Evolutionary conservation across 2,329 filamentous ascomycete species (phyloP).

Genomic region (Ceratocystis albifundus): DNA sequence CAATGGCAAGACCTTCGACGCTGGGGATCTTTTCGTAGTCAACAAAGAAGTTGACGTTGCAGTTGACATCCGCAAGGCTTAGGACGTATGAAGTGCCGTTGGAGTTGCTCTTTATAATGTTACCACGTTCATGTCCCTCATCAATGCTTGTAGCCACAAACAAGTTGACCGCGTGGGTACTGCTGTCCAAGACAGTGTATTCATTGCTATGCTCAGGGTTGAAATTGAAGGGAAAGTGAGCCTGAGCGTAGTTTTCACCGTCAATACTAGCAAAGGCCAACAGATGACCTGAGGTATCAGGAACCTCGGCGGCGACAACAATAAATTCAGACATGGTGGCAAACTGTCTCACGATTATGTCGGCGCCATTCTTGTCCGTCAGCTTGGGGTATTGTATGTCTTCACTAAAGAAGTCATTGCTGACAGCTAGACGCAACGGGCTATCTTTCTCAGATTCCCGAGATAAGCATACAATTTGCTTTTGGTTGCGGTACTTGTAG

Average conservation of each 20-base stretch:
- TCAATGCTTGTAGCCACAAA: slow-evolving; percentile 71
- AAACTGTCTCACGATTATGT: slow-evolving; percentile 60
- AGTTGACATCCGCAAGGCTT: slow-evolving; percentile 70
- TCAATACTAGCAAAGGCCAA: slow-evolving; percentile 76
- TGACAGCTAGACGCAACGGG: slow-evolving; percentile 60
- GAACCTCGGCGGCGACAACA: slow-evolving; percentile 55
- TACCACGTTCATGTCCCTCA: slow-evolving; percentile 59
- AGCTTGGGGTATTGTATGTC: slow-evolving; percentile 35
- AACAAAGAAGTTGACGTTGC: slow-evolving; percentile 64
- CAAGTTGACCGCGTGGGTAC: slow-evolving; percentile 85
- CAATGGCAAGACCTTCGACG: slow-evolving; percentile 77
- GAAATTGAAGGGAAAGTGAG: slow-evolving; percentile 78
- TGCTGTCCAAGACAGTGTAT: slow-evolving; percentile 91
- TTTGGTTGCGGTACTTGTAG: slow-evolving; percentile 41
- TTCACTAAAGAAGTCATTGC: slow-evolving; percentile 63
- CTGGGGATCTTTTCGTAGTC: slow-evolving; percentile 95
- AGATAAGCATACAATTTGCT: slow-evolving; percentile 49
- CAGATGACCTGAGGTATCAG: slow-evolving; percentile 46
- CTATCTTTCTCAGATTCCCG: slow-evolving; percentile 43
- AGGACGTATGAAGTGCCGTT: slow-evolving; percentile 93
- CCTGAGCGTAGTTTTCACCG: slow-evolving; percentile 67
- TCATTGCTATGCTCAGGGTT: slow-evolving; percentile 57
- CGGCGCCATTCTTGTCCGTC: slow-evolving; percentile 47
- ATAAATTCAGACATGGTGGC: slow-evolving; percentile 97
- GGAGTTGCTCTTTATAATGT: slow-evolving; percentile 94